Conservation (phyloP, 2,329 filamentous ascomycete genomes). For the Calonectria pseudoreteaudii region DNA sequence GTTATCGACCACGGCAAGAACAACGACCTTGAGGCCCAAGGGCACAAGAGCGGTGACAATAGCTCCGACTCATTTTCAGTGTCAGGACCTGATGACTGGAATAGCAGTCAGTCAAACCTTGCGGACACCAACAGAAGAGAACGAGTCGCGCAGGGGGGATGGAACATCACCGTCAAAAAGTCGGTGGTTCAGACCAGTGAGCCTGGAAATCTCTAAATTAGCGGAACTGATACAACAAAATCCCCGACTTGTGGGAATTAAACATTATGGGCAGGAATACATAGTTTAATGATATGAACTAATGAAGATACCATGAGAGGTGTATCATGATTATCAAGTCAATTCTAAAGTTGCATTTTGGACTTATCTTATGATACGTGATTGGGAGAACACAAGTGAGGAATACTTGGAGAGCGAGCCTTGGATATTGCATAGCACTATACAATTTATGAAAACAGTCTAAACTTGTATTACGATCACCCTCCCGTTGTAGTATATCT, state of each 20-base stretch:
- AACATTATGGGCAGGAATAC: not conserved
- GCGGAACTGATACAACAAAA: not conserved
- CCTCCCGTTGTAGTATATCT: not conserved
- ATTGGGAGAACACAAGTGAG: not conserved
- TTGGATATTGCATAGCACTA: not conserved
- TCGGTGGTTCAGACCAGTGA: not conserved
- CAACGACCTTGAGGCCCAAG: not conserved
- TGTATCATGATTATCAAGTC: not conserved
- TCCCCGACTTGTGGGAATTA: not conserved
- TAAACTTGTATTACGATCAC: not conserved
- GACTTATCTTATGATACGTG: not conserved
- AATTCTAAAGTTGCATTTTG: not conserved
- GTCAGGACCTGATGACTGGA: not conserved
- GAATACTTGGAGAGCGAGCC: no score
- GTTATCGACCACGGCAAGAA: not conserved
- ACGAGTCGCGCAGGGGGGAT: not conserved
- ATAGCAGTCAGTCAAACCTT: not conserved
- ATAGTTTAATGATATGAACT: not conserved
- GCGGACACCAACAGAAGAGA: not conserved
- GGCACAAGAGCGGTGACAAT: not conserved
- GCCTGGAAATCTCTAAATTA: not conserved
- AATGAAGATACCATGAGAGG: not conserved
- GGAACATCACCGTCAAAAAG: conserved; percentile 5
- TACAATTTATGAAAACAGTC: not conserved
- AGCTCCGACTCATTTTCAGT: not conserved